A percentile compares a stretch with the other conserved stretches of the same genome.
These are phyloP conservation scores for Kluyveromyces marxianus DNA, from an alignment of 1,139 yeast species.

Conservation along the genomic window DNA sequence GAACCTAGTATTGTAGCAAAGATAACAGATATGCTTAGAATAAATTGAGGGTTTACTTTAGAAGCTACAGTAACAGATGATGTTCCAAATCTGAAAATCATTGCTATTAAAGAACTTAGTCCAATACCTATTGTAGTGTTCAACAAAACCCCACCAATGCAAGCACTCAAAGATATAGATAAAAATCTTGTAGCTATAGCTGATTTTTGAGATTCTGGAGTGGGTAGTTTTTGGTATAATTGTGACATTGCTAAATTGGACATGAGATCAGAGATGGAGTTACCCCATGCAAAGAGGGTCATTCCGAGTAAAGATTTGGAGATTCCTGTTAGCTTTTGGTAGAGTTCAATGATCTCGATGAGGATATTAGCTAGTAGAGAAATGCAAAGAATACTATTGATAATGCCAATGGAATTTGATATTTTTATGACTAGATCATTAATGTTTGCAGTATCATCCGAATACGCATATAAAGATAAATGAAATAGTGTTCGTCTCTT, in stretches of 20 bases:
- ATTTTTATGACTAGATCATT: not conserved
- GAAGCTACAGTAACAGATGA: not conserved
- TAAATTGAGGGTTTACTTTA: not conserved
- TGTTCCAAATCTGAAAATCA: slow-evolving; percentile 11
- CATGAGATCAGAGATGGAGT: slow-evolving; percentile 86
- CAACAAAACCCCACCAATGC: slow-evolving; percentile 30
- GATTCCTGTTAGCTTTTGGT: slow-evolving; percentile 25
- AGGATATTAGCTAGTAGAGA: slow-evolving; percentile 51
- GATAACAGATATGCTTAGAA: not conserved
- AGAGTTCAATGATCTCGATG: slow-evolving; percentile 49
- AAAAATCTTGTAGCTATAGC: slow-evolving; percentile 26
- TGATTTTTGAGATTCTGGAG: slow-evolving; percentile 14
- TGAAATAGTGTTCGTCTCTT: slow-evolving; percentile 12
- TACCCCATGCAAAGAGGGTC: slow-evolving; percentile 91
- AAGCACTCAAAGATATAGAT: slow-evolving; percentile 29
- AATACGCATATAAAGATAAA: slow-evolving; percentile 18
- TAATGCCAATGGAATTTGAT: slow-evolving; percentile 48
- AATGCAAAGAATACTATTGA: slow-evolving; percentile 65
- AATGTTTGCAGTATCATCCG: not conserved
- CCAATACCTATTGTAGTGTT: slow-evolving; percentile 32
- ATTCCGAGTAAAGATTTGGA: slow-evolving; percentile 82
- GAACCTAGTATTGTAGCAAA: not conserved
- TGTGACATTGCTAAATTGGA: slow-evolving; percentile 60
- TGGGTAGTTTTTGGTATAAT: slow-evolving; percentile 24
- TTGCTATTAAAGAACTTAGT: slow-evolving; percentile 28